These are phyloP conservation scores for Phytophthora fragariae DNA, from an alignment of 352 stramenopile genomes.

Conservation along the genomic window DNA sequence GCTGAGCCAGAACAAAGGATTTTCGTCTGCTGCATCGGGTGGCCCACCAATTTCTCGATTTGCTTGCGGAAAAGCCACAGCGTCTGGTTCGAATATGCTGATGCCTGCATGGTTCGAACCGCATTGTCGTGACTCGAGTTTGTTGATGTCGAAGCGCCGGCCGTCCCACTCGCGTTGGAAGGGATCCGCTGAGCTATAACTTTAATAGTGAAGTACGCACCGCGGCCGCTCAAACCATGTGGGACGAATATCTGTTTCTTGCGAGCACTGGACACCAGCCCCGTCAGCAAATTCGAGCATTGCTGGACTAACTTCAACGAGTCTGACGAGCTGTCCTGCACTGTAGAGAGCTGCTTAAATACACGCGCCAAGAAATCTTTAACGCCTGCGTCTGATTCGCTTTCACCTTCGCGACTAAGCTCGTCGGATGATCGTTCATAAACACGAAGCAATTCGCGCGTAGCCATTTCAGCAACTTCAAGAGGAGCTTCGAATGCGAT, in stretches of 20 bases:
- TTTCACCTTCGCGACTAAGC: constrained; percentile 11
- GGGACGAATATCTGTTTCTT: constrained; percentile 63
- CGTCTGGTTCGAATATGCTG: constrained; percentile 83
- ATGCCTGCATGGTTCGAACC: constrained; percentile 63
- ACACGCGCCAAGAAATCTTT: constrained; percentile 88
- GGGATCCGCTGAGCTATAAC: constrained; percentile 84
- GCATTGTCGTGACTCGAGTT: constrained; percentile 53
- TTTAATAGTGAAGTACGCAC: constrained; percentile 82
- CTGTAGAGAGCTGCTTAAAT: constrained; percentile 70
- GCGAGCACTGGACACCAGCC: constrained; percentile 63
- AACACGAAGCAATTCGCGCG: constrained; percentile 78
- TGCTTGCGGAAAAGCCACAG: constrained; percentile 76
- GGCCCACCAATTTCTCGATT: constrained; percentile 71
- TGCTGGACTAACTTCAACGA: constrained; percentile 81
- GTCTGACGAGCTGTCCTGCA: constrained; percentile 57
- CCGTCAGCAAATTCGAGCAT: constrained; percentile 74
- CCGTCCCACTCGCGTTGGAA: constrained; percentile 36
- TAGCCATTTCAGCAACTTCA: constrained; percentile 81
- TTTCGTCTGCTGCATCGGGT: constrained; percentile 86
- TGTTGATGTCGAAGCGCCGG: constrained; percentile 22
- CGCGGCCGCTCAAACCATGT: constrained; percentile 76
- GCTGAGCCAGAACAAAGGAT: constrained; percentile 73
- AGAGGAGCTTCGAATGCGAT: constrained; percentile 85
- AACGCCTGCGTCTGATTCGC: constrained; percentile 42
- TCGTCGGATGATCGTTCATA: constrained; percentile 73